A percentile compares a stretch with the other conserved stretches of the same genome.
Evolutionary conservation across 179 eudicot species (phyloP).

Genomic region (Camellia oleifera): DNA sequence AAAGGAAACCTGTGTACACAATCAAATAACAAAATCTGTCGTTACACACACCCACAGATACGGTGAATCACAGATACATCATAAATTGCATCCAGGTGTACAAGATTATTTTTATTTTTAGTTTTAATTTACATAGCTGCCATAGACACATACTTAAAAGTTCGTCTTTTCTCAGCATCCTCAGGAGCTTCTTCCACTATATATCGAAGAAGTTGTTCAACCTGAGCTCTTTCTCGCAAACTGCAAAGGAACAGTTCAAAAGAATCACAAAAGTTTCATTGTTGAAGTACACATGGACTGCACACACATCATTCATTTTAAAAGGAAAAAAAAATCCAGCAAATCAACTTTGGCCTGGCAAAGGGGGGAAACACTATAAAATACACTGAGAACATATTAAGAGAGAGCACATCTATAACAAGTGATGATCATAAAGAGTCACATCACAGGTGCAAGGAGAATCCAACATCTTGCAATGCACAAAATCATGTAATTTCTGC

Average conservation of each 20-base stretch:
- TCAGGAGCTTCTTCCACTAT: conserved; percentile 90
- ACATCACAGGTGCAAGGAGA: neutral
- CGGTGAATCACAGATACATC: neutral
- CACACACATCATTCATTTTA: neutral
- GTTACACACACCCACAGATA: conserved; percentile 8
- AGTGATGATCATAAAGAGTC: neutral
- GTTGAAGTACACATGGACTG: neutral
- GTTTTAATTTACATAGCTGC: neutral
- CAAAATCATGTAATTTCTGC: neutral
- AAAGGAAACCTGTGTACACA: conserved; percentile 69
- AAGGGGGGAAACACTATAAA: too few relatives aligned
- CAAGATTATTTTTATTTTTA: neutral
- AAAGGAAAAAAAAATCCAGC: neutral
- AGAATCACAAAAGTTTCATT: conserved; percentile 13
- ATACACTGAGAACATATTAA: neutral
- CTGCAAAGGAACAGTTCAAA: conserved; percentile 36
- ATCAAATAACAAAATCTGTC: conserved; percentile 19
- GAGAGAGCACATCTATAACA: neutral
- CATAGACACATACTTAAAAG: conserved; percentile 61
- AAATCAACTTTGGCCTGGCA: neutral
- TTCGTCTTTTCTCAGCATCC: conserved; percentile 74
- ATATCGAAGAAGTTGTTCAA: conserved; percentile 79
- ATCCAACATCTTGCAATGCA: neutral
- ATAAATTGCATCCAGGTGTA: neutral
- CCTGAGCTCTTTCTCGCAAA: conserved; percentile 76